Conservation (phyloP, 2,329 filamentous ascomycete species). For the Paecilomyces formosus region DNA sequence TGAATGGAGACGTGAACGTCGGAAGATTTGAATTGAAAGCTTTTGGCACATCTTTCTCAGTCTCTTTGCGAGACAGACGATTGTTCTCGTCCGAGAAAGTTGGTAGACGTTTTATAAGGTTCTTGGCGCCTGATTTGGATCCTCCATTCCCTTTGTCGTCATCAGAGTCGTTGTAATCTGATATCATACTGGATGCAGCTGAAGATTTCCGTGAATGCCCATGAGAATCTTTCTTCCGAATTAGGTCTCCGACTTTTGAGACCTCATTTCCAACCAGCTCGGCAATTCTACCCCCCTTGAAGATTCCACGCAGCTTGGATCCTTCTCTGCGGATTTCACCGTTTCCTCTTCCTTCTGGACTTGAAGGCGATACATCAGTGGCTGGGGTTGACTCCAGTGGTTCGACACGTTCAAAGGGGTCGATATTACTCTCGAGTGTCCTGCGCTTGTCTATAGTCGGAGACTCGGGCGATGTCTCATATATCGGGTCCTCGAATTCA, state of each 20-base stretch:
- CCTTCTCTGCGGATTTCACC: constrained; percentile 3
- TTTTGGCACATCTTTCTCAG: constrained; percentile 27
- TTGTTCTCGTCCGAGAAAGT: constrained; percentile 27
- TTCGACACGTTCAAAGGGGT: constrained; percentile 9
- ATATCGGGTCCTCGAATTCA: constrained; percentile 19
- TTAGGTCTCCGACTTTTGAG: constrained; percentile 53
- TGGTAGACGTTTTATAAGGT: constrained; percentile 22
- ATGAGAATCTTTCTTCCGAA: constrained; percentile 50
- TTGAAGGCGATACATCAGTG: constrained; percentile 14
- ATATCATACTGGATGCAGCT: constrained; percentile 38
- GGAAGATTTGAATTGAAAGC: constrained; percentile 42
- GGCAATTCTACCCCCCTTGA: constrained; percentile 70
- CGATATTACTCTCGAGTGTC: constrained; percentile 6
- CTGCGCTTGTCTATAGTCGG: constrained; percentile 11
- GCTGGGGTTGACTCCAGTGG: constrained; percentile 21
- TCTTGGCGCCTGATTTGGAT: constrained; percentile 18
- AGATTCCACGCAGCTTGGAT: constrained; percentile 60
- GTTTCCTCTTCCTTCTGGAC: background rate
- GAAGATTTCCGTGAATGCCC: constrained; percentile 35
- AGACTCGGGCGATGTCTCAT: constrained; percentile 12
- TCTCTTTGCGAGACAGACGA: constrained; percentile 23
- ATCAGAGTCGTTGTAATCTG: constrained; percentile 43
- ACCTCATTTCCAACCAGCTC: constrained; percentile 62
- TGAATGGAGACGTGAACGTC: constrained; percentile 43
- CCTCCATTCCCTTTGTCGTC: constrained; percentile 30